Base-by-base conservation (phyloP, 1,139 yeast genomes). In the Lodderomyces margitis region DNA sequence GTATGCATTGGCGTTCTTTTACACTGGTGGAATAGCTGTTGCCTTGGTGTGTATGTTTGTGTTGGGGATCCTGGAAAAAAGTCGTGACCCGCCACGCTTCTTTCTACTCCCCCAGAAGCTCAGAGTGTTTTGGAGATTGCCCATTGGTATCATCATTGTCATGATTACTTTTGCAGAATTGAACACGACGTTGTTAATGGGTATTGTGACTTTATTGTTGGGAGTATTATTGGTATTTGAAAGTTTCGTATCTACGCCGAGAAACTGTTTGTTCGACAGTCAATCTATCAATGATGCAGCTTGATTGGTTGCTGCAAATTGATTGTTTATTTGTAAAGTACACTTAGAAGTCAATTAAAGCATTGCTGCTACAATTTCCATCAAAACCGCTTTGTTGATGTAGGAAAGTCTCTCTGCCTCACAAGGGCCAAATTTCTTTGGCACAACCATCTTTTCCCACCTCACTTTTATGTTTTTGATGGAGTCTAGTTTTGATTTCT, bases 11-110 rank as follows among this genome's bases (percentile, higher is more conserved):
- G 62, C 74, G 8, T 70, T 75, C 45, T 74, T 64, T 53, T 72
- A 75, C 48, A 68, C 78, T 4, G 81, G 80, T 2, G 80, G 81
- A 2, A 49, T 76, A 3, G 65, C 71, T 43, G 66, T 73, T 11
- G 57, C 75, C 0, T 56, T 75, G 35, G 31, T 64, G 5, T 55
- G 61, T 27, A 54, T 74, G 49, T 62, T 62, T 24, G 45, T 64
- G 2, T 47, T 74, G 25, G 79, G 75, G 0, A 44, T 66, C 10
- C 46, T 66, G 6, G 81, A 74, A 48, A 57, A 56, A 36, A 61
- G 70, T 30, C 54, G 55, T 28, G 81, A 75, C 46, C 61, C 65
- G 1, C 50, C 53, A 5, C 58, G 55, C 3, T 39, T 55, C 30
- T 70, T 63, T 45, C 24, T 61, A 11, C 44, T 71, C 2, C 50